These are phyloP conservation scores for Saccharomyces pastorianus DNA, from an alignment of 1,139 yeast genomes.

Conservation along the genomic window DNA sequence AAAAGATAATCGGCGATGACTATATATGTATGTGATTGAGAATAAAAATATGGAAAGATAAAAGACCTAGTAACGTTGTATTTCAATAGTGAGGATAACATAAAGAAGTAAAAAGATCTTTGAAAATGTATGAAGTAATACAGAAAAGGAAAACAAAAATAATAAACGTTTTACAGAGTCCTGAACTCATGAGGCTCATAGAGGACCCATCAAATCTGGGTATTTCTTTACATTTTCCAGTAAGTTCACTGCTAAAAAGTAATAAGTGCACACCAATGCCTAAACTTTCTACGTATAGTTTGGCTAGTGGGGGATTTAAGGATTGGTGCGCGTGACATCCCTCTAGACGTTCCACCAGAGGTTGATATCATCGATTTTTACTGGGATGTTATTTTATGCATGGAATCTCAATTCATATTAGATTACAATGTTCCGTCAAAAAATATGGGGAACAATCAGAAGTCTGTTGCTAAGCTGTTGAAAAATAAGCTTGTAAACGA, in stretches of 20 bases:
- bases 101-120: not conserved
- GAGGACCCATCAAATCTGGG: constrained; percentile 12
- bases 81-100: not conserved
- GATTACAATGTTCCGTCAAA: constrained; percentile 6
- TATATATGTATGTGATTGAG: not conserved
- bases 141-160: not conserved
- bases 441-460: not conserved
- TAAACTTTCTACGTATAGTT: constrained; percentile 9
- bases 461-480: constrained; percentile 9
- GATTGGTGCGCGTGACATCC: constrained; percentile 32
- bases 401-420: constrained; percentile 25
- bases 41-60: not conserved
- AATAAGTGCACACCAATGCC: constrained; percentile 4
- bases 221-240: constrained; percentile 17
- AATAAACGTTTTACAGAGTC: not conserved
- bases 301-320: constrained; percentile 17
- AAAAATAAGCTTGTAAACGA: constrained; percentile 19
- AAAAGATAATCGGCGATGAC: not conserved
- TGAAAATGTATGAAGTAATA: not conserved
- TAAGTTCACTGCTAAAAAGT: constrained; percentile 16
- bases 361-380: constrained; percentile 21
- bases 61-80: not conserved
- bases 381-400: constrained; percentile 28
- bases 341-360: constrained; percentile 4
- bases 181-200: constrained; percentile 11